phyloP scores from a whole-genome alignment of 371 early-diverging fungal species.

The Mucor irregularis region DNA sequence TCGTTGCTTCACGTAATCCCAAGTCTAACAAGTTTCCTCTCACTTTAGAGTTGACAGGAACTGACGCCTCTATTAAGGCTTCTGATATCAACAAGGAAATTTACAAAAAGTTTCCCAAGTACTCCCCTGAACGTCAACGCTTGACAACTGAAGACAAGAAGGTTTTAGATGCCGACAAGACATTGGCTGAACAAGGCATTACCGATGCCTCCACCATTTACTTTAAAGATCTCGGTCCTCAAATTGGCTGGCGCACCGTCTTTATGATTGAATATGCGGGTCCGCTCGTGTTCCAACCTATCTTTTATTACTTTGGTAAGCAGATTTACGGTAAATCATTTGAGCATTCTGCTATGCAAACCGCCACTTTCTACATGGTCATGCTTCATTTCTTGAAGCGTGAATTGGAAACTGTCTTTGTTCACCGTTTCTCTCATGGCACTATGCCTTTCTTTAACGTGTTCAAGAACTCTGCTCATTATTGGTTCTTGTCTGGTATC shows the following conservation, averaged over 20 bases:
- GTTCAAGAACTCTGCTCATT: slow-evolving; percentile 95
- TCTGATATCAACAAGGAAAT: slow-evolving; percentile 46
- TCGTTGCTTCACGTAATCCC: slow-evolving; percentile 43
- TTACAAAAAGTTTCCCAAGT: slow-evolving; percentile 58
- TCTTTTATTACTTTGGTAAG: slow-evolving; percentile 75
- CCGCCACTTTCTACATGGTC: slow-evolving; percentile 62
- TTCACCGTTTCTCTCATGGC: slow-evolving; percentile 92
- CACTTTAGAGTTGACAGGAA: slow-evolving; percentile 59
- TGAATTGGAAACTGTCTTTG: slow-evolving; percentile 90
- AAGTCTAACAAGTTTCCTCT: slow-evolving; percentile 57
- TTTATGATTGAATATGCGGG: slow-evolving; percentile 94
- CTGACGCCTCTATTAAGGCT: slow-evolving; percentile 25
- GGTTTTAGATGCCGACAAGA: slow-evolving; percentile 58
- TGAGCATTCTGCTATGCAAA: slow-evolving; percentile 72
- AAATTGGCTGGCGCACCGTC: slow-evolving; percentile 93
- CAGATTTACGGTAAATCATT: slow-evolving; percentile 67
- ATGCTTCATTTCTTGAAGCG: slow-evolving; percentile 92
- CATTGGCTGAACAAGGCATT: slow-evolving; percentile 60
- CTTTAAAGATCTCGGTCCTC: slow-evolving; percentile 94
- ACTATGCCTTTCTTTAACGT: slow-evolving; percentile 94
- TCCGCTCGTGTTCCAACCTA: slow-evolving; percentile 85
- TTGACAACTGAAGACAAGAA: slow-evolving; percentile 62
- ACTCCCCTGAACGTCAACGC: slow-evolving; percentile 77
- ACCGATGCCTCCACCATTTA: slow-evolving; percentile 63
- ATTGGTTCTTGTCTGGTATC: slow-evolving; percentile 89